Conservation (phyloP, 2,329 filamentous ascomycete species). For the Rhytidhysteron rufulum region DNA sequence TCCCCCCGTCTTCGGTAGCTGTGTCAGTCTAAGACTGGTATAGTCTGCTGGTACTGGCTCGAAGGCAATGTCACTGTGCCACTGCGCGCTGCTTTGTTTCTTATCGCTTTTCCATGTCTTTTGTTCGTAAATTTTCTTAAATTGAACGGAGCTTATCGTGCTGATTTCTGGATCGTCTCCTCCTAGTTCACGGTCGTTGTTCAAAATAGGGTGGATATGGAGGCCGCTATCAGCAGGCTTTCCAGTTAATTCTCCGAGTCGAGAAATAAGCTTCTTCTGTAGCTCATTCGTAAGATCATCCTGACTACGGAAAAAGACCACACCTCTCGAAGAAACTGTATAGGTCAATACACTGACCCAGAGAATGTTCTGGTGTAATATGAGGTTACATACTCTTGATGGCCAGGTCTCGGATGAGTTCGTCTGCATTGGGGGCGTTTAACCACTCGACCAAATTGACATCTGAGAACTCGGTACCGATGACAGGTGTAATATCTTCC, state of each 20-base stretch:
- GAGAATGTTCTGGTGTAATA: background rate
- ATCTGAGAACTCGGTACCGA: conserved; percentile 56
- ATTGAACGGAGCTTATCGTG: conserved; percentile 18
- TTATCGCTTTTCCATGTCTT: conserved; percentile 22
- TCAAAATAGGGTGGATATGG: conserved; percentile 55
- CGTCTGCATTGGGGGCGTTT: conserved; percentile 57
- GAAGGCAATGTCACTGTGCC: conserved; percentile 44
- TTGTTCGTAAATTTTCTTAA: conserved; percentile 14
- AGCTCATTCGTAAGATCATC: conserved; percentile 44
- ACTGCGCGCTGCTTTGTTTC: conserved; percentile 44
- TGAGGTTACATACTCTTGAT: conserved; percentile 11
- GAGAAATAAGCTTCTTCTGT: conserved; percentile 48
- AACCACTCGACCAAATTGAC: conserved; percentile 59
- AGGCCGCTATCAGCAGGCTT: conserved; percentile 51
- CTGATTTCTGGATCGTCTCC: conserved; percentile 23
- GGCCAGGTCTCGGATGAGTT: conserved; percentile 61
- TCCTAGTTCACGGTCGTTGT: conserved; percentile 33
- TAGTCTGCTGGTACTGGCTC: conserved; percentile 28
- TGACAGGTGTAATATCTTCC: conserved; percentile 56
- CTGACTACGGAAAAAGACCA: conserved; percentile 50
- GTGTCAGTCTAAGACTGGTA: conserved; percentile 18
- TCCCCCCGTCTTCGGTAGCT: conserved; percentile 17
- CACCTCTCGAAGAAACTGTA: conserved; percentile 48
- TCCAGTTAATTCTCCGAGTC: conserved; percentile 53
- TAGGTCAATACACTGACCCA: too few relatives aligned